phyloP scores from a whole-genome alignment of 176 grass and related monocot species.

The Chloris gayana region DNA sequence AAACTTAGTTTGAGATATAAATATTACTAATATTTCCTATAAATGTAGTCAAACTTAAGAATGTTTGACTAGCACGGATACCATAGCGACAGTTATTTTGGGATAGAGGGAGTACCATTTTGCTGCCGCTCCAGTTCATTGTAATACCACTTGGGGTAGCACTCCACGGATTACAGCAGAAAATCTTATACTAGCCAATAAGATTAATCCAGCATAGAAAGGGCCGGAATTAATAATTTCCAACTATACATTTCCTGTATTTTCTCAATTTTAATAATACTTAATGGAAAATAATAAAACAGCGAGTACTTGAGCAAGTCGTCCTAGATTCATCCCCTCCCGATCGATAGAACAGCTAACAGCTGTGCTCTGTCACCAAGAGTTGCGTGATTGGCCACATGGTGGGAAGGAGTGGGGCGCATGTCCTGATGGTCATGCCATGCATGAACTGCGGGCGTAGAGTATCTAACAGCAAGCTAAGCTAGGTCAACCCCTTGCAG shows the following conservation, averaged over 20 bases:
- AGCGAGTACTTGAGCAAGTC: background rate
- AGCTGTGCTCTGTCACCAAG: background rate
- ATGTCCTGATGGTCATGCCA: constrained; percentile 12
- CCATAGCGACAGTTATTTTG: no score
- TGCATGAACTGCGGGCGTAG: constrained; percentile 20
- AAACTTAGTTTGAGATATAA: no score
- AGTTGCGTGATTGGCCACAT: background rate
- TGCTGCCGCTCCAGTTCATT: no score
- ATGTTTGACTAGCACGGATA: no score
- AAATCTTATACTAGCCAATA: background rate
- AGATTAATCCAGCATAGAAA: background rate
- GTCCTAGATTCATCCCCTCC: background rate
- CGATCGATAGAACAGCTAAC: no score
- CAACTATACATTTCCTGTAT: background rate
- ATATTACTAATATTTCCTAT: no score
- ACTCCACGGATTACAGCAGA: no score
- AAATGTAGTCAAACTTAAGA: no score
- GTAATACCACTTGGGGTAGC: no score
- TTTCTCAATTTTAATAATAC: background rate
- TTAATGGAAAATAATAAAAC: no score
- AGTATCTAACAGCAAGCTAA: background rate
- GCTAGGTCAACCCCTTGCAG: constrained; percentile 27
- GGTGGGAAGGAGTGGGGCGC: background rate
- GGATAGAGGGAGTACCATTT: no score
- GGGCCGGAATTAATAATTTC: background rate